These are phyloP conservation scores for Lachnellula hyalina DNA, from an alignment of 2,329 filamentous ascomycete genomes.

Conservation along the genomic window DNA sequence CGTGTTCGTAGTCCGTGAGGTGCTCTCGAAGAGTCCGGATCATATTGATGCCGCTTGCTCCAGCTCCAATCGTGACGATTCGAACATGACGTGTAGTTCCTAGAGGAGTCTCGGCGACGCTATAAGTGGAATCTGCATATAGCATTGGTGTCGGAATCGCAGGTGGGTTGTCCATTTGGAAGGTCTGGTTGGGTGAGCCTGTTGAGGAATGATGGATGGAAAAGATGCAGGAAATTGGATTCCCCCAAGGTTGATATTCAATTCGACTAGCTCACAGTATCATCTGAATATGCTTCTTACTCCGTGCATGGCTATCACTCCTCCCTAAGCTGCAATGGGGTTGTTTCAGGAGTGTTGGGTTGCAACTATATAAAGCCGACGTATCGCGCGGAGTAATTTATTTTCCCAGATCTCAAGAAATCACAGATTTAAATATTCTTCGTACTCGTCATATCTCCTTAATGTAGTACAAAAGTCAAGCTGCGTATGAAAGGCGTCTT, in stretches of 20 bases:
- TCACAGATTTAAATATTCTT: neutral
- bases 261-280: neutral
- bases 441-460: neutral
- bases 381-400: too few relatives aligned
- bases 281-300: too few relatives aligned
- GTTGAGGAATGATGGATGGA: neutral
- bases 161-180: neutral
- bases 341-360: neutral
- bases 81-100: constrained; percentile 12
- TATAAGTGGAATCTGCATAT: neutral
- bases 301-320: too few relatives aligned
- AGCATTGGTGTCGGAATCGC: neutral
- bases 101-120: constrained; percentile 6
- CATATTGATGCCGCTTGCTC: constrained; percentile 41
- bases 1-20: constrained; percentile 39
- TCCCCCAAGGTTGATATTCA: neutral
- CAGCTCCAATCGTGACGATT: constrained; percentile 42
- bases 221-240: neutral
- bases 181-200: neutral
- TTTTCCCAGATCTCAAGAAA: too few relatives aligned
- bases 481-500: neutral
- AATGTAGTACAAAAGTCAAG: too few relatives aligned
- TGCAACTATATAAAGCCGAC: neutral
- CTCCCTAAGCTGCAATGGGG: neutral
- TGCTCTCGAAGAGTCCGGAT: constrained; percentile 42